Evolutionary conservation across 805 yeast genomes (phyloP).

Genomic region (Huiozyma sinensis): DNA sequence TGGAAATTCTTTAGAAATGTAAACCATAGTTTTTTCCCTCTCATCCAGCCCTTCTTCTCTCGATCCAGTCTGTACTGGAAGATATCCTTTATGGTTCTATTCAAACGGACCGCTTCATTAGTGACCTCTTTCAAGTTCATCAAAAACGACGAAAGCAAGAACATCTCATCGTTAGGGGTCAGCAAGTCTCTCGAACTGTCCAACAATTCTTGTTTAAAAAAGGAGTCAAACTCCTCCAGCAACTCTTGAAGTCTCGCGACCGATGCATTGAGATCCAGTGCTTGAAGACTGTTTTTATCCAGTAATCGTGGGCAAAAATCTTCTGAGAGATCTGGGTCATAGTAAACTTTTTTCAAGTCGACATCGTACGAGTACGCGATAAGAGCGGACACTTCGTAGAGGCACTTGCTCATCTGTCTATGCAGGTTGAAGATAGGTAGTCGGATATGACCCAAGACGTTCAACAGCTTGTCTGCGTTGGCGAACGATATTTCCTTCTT

Average conservation of each 20-base stretch:
- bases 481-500: constrained; percentile 31
- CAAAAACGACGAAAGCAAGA: constrained; percentile 38
- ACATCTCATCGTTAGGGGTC: constrained; percentile 40
- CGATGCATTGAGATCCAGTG: constrained; percentile 20
- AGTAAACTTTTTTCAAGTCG: constrained; percentile 13
- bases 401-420: constrained; percentile 25
- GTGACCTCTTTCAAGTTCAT: constrained; percentile 37
- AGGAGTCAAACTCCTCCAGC: constrained; percentile 27
- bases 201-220: constrained; percentile 27
- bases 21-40: constrained; percentile 36
- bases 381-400: constrained; percentile 26
- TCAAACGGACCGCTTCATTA: constrained; percentile 23
- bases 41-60: constrained; percentile 28
- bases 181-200: constrained; percentile 20
- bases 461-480: constrained; percentile 24
- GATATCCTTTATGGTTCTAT: constrained; percentile 26
- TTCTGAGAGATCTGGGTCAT: constrained; percentile 2
- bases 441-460: constrained; percentile 24
- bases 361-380: constrained; percentile 35
- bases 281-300: constrained; percentile 11
- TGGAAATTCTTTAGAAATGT: constrained; percentile 28
- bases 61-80: constrained; percentile 22
- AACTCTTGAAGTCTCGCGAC: constrained; percentile 22
- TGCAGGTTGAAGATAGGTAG: constrained; percentile 29
- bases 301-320: constrained; percentile 11